phyloP scores from a whole-genome alignment of 2,329 filamentous ascomycete genomes.

The Coniochaeta sp. region DNA sequence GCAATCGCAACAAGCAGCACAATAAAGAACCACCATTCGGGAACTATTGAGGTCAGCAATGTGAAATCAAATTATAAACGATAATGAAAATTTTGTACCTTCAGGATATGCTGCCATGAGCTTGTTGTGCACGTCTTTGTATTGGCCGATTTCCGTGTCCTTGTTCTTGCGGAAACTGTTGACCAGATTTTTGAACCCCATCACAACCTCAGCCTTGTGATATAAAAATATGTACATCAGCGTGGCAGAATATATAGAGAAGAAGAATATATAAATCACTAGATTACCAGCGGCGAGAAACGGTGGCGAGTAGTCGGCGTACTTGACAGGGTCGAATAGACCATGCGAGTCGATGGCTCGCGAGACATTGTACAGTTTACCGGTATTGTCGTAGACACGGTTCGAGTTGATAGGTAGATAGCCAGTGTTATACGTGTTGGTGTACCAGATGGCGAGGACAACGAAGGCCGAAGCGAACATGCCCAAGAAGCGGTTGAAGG shows the following conservation, averaged over 20 bases:
- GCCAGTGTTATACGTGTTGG: constrained; percentile 47
- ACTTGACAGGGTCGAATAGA: constrained; percentile 23
- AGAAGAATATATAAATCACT: constrained; percentile 37
- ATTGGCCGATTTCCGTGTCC: constrained; percentile 18
- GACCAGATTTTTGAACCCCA: constrained; percentile 25
- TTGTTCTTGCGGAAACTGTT: constrained; percentile 32
- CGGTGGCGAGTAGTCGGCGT: constrained; percentile 29
- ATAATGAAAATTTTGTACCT: constrained; percentile 22
- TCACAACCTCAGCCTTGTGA: constrained; percentile 24
- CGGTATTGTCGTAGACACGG: constrained; percentile 29
- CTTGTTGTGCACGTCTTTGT: constrained; percentile 27
- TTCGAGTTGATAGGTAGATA: constrained; percentile 45
- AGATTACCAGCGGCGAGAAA: constrained; percentile 44
- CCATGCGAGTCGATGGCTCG: constrained; percentile 20
- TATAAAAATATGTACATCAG: constrained; percentile 24
- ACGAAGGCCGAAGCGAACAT: constrained; percentile 47
- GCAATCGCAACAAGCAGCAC: constrained; percentile 16
- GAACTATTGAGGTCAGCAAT: background rate
- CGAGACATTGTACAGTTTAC: constrained; percentile 20
- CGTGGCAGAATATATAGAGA: constrained; percentile 35
- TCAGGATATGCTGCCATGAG: constrained; percentile 27
- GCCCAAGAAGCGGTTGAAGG: constrained; percentile 53
- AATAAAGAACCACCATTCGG: constrained; percentile 28
- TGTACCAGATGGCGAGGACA: constrained; percentile 49
- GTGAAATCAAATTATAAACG: background rate